Evolutionary conservation across 108 stramenopile species (phyloP).

Genomic region (Discostella pseudostelligera): DNA sequence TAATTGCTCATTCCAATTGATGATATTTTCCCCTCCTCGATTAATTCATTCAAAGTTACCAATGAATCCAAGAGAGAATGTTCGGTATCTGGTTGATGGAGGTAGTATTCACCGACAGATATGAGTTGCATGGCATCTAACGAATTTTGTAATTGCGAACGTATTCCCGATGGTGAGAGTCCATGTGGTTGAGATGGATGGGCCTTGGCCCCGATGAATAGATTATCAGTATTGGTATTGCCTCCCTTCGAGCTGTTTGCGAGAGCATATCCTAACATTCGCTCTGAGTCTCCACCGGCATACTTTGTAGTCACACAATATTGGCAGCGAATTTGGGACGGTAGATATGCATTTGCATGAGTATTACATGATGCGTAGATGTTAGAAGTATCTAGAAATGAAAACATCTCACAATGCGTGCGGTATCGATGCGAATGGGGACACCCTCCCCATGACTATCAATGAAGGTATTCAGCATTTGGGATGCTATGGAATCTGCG

Average conservation of each 20-base stretch:
- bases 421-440: slow-evolving; percentile 64
- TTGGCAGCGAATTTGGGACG: too few species aligned
- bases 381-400: too few species aligned
- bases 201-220: slow-evolving; percentile 71
- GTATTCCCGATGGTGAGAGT: slow-evolving; percentile 65
- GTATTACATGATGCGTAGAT: too few species aligned
- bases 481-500: slow-evolving; percentile 27
- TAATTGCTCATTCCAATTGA: slow-evolving; percentile 83
- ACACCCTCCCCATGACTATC: slow-evolving; percentile 18
- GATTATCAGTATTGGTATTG: too few species aligned
- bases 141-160: slow-evolving; percentile 59
- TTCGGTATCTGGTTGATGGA: slow-evolving; percentile 87
- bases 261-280: slow-evolving; percentile 55
- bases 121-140: slow-evolving; percentile 53
- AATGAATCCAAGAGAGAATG: slow-evolving; percentile 64
- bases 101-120: slow-evolving; percentile 68
- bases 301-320: slow-evolving; percentile 44
- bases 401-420: slow-evolving; percentile 64
- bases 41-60: slow-evolving; percentile 46
- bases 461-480: slow-evolving; percentile 35
- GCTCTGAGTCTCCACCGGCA: slow-evolving; percentile 81
- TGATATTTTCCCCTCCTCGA: slow-evolving; percentile 55
- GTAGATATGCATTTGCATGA: too few species aligned
- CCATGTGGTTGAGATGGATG: slow-evolving; percentile 70
- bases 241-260: slow-evolving; percentile 1